Conservation (phyloP, 768 basidiomycete genomes). For the Mycena belliarum region DNA sequence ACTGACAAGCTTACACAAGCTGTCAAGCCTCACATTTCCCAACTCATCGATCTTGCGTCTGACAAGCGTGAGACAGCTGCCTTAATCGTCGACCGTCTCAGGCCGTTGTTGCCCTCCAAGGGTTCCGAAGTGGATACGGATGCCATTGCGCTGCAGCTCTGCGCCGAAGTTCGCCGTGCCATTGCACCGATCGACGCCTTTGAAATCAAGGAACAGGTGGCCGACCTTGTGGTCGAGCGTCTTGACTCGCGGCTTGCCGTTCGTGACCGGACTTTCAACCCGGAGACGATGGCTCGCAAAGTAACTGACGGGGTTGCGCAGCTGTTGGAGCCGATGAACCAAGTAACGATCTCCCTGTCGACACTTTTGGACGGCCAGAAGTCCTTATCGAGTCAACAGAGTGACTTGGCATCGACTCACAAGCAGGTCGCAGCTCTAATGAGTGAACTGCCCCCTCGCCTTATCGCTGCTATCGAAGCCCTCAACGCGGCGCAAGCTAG, state of each 20-base stretch:
- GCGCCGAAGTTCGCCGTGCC: constrained; percentile 67
- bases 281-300: constrained; percentile 56
- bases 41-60: constrained; percentile 85
- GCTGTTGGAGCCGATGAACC: constrained; percentile 40
- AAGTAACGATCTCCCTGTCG: constrained; percentile 42
- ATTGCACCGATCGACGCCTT: constrained; percentile 81
- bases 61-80: constrained; percentile 87
- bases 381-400: constrained; percentile 38
- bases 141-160: constrained; percentile 58
- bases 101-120: constrained; percentile 60
- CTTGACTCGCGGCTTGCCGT: constrained; percentile 79
- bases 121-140: constrained; percentile 51
- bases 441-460: constrained; percentile 46
- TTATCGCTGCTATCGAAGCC: constrained; percentile 46
- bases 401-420: constrained; percentile 41
- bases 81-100: constrained; percentile 72
- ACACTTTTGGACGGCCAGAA: constrained; percentile 44
- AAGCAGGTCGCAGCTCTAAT: constrained; percentile 42
- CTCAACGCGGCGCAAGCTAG: constrained; percentile 41
- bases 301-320: constrained; percentile 55
- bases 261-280: constrained; percentile 69
- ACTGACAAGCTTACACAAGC: constrained; percentile 78
- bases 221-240: constrained; percentile 85
- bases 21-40: constrained; percentile 86
- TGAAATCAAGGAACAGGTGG: constrained; percentile 87